A percentile compares a stretch with the other conserved stretches of the same genome.
phyloP scores from a whole-genome alignment of 495 filamentous ascomycete species.

The Thozetella sp. region DNA sequence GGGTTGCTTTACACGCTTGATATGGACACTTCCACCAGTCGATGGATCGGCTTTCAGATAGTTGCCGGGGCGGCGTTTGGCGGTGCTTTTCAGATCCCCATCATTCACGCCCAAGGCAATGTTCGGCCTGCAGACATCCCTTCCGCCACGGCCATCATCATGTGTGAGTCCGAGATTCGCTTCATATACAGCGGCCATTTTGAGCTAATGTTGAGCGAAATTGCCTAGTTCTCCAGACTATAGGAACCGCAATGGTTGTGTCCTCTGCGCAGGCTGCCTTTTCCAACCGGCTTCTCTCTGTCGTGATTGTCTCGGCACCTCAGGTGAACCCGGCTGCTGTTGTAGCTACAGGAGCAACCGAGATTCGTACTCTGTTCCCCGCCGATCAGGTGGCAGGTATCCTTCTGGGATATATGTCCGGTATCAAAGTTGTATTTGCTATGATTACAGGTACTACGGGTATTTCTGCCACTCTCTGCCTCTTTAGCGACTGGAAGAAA shows the following conservation, averaged over 20 bases:
- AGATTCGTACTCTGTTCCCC: constrained; percentile 43
- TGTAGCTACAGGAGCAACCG: constrained; percentile 49
- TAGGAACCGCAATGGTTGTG: neutral
- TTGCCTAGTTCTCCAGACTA: neutral
- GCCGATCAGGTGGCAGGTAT: constrained; percentile 37
- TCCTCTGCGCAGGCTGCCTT: neutral
- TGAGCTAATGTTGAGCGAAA: neutral
- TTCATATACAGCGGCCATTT: constrained; percentile 19
- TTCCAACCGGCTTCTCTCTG: neutral
- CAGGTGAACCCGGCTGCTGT: constrained; percentile 36
- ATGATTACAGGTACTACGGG: too few species aligned
- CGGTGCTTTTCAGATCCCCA: neutral
- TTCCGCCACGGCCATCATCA: constrained; percentile 51
- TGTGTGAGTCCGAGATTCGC: constrained; percentile 41
- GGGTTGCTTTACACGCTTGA: constrained; percentile 48
- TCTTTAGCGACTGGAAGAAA: neutral
- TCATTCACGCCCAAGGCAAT: constrained; percentile 7
- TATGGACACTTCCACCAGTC: constrained; percentile 13
- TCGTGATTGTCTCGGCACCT: constrained; percentile 24
- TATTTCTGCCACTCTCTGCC: constrained; percentile 18
- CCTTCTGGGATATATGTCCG: constrained; percentile 50
- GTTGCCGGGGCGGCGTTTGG: neutral
- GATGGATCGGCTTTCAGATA: constrained; percentile 55
- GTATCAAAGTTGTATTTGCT: constrained; percentile 38
- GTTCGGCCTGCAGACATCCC: constrained; percentile 49